phyloP scores from a whole-genome alignment of 2,329 filamentous ascomycete genomes.

The Neurospora sp. region DNA sequence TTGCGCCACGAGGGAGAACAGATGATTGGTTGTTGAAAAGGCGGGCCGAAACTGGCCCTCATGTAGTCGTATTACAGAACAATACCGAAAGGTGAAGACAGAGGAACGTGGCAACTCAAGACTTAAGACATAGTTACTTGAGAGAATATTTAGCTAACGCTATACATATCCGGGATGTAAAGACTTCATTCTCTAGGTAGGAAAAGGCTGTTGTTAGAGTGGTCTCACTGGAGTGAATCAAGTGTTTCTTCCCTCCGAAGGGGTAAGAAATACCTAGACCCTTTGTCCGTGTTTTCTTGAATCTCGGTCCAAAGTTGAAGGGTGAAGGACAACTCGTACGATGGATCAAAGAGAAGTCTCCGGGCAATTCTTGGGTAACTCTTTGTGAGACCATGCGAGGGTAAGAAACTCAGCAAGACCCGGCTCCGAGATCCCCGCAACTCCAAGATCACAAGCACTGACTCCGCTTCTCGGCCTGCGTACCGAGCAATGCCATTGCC shows the following conservation, averaged over 20 bases:
- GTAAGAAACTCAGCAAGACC: not conserved
- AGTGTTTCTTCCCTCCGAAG: not conserved
- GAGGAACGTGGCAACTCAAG: not conserved
- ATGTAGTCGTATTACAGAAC: not conserved
- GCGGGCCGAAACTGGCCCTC: too few relatives aligned
- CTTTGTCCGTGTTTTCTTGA: not conserved
- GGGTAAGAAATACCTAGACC: not conserved
- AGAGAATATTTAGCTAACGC: not conserved
- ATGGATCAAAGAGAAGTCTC: not conserved
- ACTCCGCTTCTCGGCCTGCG: not conserved
- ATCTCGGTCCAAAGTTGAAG: not conserved
- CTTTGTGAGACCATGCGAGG: not conserved
- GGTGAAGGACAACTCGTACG: not conserved
- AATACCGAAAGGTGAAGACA: too few relatives aligned
- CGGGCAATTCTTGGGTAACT: not conserved
- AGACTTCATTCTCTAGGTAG: not conserved
- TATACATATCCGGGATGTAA: too few relatives aligned
- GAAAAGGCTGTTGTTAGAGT: not conserved
- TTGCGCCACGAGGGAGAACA: slow-evolving; percentile 8
- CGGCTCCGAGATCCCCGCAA: not conserved
- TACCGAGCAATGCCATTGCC: not conserved
- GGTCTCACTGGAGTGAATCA: not conserved
- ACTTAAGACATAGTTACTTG: not conserved
- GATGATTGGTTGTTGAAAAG: not conserved
- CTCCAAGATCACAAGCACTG: not conserved